Percentiles rank a stretch among this genome's conserved stretches.
Conservation (phyloP, 2,329 filamentous ascomycete species). For the Colletotrichum nymphaeae region DNA sequence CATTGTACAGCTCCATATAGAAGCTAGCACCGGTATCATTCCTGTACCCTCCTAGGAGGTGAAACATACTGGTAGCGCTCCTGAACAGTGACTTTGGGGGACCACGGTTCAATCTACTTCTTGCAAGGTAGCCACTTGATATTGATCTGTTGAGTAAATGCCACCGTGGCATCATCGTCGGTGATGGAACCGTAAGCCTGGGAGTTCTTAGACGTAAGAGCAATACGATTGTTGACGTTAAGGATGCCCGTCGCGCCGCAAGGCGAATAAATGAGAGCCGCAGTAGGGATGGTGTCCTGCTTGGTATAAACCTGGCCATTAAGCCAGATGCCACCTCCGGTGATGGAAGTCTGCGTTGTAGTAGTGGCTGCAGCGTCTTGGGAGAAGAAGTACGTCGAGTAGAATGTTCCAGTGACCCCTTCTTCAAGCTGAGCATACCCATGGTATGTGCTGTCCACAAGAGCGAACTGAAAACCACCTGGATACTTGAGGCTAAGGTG, state of each 20-base stretch:
- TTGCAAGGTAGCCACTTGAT: slow-evolving; percentile 45
- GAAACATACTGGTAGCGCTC: too few relatives aligned
- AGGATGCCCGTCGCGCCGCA: slow-evolving; percentile 58
- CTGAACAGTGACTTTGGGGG: background rate
- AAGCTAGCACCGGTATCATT: too few relatives aligned
- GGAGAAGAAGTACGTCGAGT: slow-evolving; percentile 60
- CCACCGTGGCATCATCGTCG: slow-evolving; percentile 52
- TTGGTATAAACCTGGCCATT: slow-evolving; percentile 59
- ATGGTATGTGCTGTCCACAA: slow-evolving; percentile 61
- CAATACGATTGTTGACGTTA: slow-evolving; percentile 53
- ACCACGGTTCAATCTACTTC: background rate
- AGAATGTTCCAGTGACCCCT: slow-evolving; percentile 57
- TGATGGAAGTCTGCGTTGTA: slow-evolving; percentile 56
- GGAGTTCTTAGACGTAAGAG: slow-evolving; percentile 45
- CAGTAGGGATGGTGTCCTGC: slow-evolving; percentile 55
- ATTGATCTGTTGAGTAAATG: slow-evolving; percentile 52
- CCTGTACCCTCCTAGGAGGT: too few relatives aligned
- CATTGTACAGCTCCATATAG: too few relatives aligned
- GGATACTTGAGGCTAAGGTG: slow-evolving; percentile 59
- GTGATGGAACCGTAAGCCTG: slow-evolving; percentile 49
- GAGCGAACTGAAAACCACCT: slow-evolving; percentile 58
- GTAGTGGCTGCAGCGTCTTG: slow-evolving; percentile 57
- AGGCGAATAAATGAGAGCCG: slow-evolving; percentile 57
- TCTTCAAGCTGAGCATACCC: slow-evolving; percentile 58
- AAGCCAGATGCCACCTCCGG: slow-evolving; percentile 54